Evolutionary conservation across 257 asterid species (phyloP).

Genomic region (Scutellaria minor): DNA sequence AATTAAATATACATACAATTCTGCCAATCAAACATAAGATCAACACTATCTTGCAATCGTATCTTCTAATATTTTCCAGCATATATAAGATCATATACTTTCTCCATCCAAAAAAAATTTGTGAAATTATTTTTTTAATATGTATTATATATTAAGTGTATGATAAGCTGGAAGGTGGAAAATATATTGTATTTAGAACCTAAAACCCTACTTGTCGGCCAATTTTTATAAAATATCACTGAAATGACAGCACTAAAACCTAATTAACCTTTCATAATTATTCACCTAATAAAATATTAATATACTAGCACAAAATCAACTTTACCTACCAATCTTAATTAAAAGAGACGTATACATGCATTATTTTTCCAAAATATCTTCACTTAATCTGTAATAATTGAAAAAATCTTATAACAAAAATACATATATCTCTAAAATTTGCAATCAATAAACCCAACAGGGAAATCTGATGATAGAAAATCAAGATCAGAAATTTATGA

Average conservation of each 20-base stretch:
- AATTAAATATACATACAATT: no score
- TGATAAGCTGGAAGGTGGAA: no score
- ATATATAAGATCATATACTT: no score
- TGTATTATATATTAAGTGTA: no score
- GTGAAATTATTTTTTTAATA: no score
- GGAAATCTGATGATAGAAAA: conserved; percentile 22
- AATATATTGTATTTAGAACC: conserved; percentile 17
- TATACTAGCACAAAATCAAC: conserved; percentile 26
- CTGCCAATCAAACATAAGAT: no score
- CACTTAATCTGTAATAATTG: no score
- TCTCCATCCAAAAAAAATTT: no score
- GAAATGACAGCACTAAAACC: conserved; percentile 56
- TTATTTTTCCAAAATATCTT: not conserved
- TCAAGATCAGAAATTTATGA: conserved; percentile 29
- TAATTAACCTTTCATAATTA: not conserved
- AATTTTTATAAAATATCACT: conserved; percentile 39
- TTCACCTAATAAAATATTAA: not conserved
- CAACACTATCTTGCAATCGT: no score
- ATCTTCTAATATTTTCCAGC: no score
- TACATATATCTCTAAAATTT: no score
- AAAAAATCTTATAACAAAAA: no score
- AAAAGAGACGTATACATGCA: not conserved
- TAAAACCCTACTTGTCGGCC: conserved; percentile 49
- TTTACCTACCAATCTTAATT: not conserved
- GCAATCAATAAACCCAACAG: not conserved